Conservation (phyloP, 768 basidiomycete species). For the Suillus variegatus region DNA sequence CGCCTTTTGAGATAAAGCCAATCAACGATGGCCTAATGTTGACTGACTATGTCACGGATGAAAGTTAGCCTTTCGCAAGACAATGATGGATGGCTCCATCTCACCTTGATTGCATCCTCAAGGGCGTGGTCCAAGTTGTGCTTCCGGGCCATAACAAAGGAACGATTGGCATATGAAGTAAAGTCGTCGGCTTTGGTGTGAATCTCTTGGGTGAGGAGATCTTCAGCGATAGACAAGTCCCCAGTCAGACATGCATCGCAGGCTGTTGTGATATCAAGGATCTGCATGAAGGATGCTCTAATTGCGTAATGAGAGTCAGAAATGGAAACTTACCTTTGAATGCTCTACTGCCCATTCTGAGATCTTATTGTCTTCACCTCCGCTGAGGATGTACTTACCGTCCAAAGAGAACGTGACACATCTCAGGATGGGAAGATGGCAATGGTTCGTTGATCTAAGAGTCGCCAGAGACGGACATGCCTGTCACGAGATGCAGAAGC, state of each 20-base stretch:
- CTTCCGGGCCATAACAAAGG: neutral
- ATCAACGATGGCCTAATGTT: neutral
- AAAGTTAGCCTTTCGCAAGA: neutral
- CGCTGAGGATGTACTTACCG: neutral
- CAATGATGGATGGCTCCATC: neutral
- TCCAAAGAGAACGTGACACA: neutral
- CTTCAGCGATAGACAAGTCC: neutral
- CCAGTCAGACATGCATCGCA: neutral
- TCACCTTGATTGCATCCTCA: neutral
- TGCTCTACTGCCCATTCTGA: neutral
- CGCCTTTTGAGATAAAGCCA: neutral
- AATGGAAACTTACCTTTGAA: neutral
- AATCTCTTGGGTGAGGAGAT: neutral
- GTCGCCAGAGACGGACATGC: neutral
- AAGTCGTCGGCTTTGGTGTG: neutral
- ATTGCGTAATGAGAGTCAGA: neutral
- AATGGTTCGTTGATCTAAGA: neutral
- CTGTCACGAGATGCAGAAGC: too few relatives aligned
- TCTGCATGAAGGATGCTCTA: neutral
- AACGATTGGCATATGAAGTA: neutral
- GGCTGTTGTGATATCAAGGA: neutral
- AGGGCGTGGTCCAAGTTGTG: neutral
- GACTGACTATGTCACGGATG: neutral
- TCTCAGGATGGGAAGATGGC: accelerated
- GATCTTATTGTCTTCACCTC: neutral